Conservation (phyloP, 257 asterid species). For the Jaltomata sinuosa region DNA sequence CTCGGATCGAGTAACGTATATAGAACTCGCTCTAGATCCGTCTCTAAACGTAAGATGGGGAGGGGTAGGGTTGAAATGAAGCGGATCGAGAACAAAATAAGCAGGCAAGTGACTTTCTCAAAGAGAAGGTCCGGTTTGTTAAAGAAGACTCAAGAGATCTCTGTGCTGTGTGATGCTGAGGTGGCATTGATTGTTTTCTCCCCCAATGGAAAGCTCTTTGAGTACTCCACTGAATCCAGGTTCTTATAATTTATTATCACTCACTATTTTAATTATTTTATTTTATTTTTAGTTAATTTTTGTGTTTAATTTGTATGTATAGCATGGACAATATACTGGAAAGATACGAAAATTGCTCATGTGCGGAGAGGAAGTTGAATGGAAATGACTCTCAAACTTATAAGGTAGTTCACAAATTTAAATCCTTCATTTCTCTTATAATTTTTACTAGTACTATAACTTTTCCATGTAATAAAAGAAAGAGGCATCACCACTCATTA, state of each 20-base stretch:
- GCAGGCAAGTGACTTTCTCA: conserved; percentile 5
- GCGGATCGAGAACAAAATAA: conserved; percentile 2
- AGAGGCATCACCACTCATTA: background rate
- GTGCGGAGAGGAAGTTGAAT: conserved; percentile 25
- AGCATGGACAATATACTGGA: conserved; percentile 60
- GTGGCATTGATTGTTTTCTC: conserved; percentile 6
- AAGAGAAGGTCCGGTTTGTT: background rate
- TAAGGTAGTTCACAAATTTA: conserved; percentile 21
- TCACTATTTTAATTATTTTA: background rate
- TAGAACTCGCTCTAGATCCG: background rate
- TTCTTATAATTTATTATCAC: background rate
- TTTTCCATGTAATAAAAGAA: background rate
- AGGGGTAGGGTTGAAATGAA: conserved; percentile 1
- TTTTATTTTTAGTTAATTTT: background rate
- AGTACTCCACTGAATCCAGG: conserved; percentile 2
- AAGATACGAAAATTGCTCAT: conserved; percentile 43
- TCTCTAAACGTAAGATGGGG: background rate
- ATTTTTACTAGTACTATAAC: too few species aligned
- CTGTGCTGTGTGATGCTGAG: conserved; percentile 8
- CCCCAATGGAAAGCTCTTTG: conserved; percentile 1
- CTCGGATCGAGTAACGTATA: too few species aligned
- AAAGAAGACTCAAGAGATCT: conserved; percentile 6
- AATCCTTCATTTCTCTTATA: background rate
- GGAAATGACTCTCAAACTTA: conserved; percentile 16
- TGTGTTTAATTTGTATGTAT: conserved; percentile 9